A percentile compares a stretch with the other conserved stretches of the same genome.
Evolutionary conservation across 345 rosid species (phyloP).

Genomic region (Ceriops tagal): DNA sequence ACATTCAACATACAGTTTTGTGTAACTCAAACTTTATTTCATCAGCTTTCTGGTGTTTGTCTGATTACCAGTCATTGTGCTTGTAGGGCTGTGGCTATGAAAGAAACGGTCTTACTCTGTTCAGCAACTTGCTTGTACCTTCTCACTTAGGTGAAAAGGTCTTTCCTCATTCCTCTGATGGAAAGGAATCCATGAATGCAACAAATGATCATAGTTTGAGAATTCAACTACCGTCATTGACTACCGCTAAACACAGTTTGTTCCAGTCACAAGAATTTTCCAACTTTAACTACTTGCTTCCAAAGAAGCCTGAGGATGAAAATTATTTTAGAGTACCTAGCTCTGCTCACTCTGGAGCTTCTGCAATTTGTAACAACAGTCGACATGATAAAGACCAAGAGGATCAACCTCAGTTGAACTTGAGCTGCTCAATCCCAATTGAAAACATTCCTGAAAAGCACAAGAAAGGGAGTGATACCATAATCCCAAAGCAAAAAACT

Average conservation of each 20-base stretch:
- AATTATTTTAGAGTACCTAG: constrained; percentile 36
- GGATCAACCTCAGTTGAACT: constrained; percentile 24
- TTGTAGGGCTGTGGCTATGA: constrained; percentile 45
- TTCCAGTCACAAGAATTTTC: constrained; percentile 32
- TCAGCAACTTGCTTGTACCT: constrained; percentile 35
- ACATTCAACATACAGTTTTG: neutral
- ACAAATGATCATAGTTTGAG: constrained; percentile 21
- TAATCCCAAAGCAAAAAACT: constrained; percentile 20
- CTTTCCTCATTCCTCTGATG: constrained; percentile 26
- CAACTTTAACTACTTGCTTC: constrained; percentile 28
- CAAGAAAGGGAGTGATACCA: constrained; percentile 17
- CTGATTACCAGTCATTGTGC: constrained; percentile 11
- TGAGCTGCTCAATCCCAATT: constrained; percentile 39
- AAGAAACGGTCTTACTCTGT: constrained; percentile 31
- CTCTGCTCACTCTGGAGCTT: constrained; percentile 23
- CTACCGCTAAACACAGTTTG: constrained; percentile 28
- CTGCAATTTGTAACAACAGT: constrained; percentile 17
- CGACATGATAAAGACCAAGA: constrained; percentile 15
- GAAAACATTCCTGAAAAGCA: constrained; percentile 28
- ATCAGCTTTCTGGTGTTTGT: neutral
- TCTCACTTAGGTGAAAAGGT: constrained; percentile 40
- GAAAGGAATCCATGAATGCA: constrained; percentile 19
- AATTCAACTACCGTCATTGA: constrained; percentile 24
- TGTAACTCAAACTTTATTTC: neutral
- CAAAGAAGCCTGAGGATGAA: constrained; percentile 30